phyloP scores from a whole-genome alignment of 306 rosid species.

The Rosa lucieae region DNA sequence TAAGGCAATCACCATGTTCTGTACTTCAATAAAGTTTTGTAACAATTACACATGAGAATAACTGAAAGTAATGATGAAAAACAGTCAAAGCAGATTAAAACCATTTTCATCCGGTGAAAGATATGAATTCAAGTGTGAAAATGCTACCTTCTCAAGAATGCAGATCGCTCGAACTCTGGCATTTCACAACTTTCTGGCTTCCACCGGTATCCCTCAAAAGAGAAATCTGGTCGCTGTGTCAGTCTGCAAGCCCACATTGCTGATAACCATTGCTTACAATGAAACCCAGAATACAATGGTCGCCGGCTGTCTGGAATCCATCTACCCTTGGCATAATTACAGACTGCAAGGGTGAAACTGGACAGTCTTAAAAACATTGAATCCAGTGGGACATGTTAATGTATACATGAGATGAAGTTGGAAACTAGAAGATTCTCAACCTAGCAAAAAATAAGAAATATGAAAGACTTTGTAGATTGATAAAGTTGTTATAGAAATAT shows the following conservation, averaged over 20 bases:
- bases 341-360: constrained; percentile 50
- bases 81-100: constrained; percentile 10
- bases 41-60: constrained; percentile 7
- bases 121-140: constrained; percentile 18
- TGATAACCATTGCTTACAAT: constrained; percentile 85
- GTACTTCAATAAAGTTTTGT: neutral
- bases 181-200: constrained; percentile 71
- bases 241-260: constrained; percentile 91
- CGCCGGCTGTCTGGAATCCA: constrained; percentile 73
- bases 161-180: constrained; percentile 64
- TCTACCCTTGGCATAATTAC: constrained; percentile 87
- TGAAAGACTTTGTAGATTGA: neutral
- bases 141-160: constrained; percentile 75
- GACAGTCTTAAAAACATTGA: constrained; percentile 19
- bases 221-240: constrained; percentile 72
- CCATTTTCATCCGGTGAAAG: neutral
- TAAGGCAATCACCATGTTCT: constrained; percentile 7
- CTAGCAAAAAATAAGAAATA: neutral
- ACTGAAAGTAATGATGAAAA: constrained; percentile 14
- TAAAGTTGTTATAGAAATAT: neutral
- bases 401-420: constrained; percentile 3
- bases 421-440: neutral
- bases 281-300: constrained; percentile 80
- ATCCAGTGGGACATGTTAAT: constrained; percentile 1
- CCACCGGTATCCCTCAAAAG: constrained; percentile 83